These are phyloP conservation scores for Aspergillus sp. DNA, from an alignment of 2,329 filamentous ascomycete species.

Conservation along the genomic window DNA sequence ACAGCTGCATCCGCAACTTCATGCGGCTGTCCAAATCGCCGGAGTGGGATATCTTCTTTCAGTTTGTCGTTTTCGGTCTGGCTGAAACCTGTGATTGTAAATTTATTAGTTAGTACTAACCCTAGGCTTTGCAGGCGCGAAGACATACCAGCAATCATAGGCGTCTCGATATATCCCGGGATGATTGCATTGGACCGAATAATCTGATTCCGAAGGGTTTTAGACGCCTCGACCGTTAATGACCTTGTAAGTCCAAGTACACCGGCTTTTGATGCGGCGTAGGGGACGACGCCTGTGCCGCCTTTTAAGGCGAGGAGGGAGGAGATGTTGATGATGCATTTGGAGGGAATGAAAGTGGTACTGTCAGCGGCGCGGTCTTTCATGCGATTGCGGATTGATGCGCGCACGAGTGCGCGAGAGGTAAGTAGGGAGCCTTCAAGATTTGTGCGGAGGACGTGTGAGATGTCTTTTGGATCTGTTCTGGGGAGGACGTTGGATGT, in stretches of 20 bases:
- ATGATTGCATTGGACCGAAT: slow-evolving; percentile 79
- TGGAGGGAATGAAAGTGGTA: slow-evolving; percentile 52
- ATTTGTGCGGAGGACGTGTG: slow-evolving; percentile 67
- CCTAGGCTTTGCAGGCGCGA: neutral
- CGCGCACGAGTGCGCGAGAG: slow-evolving; percentile 39
- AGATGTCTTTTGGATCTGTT: slow-evolving; percentile 52
- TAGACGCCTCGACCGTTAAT: slow-evolving; percentile 34
- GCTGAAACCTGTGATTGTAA: slow-evolving; percentile 41
- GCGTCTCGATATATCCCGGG: slow-evolving; percentile 79
- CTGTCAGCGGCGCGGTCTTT: slow-evolving; percentile 18
- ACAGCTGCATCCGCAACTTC: slow-evolving; percentile 81
- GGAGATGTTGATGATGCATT: slow-evolving; percentile 80
- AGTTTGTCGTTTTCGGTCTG: slow-evolving; percentile 28
- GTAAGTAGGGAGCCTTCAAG: slow-evolving; percentile 51
- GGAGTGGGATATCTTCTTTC: slow-evolving; percentile 58
- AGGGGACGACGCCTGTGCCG: slow-evolving; percentile 69
- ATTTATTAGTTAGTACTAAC: neutral
- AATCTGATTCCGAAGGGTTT: slow-evolving; percentile 59
- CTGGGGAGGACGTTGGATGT: slow-evolving; percentile 64
- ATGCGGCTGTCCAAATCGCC: slow-evolving; percentile 64
- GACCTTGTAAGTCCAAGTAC: slow-evolving; percentile 60
- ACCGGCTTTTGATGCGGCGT: slow-evolving; percentile 79
- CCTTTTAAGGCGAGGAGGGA: slow-evolving; percentile 71
- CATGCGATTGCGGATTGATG: slow-evolving; percentile 32
- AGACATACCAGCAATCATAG: slow-evolving; percentile 69